A percentile compares a stretch with the other conserved stretches of the same genome.
Evolutionary conservation across 805 yeast species (phyloP).

Genomic region (Candida easanensis): DNA sequence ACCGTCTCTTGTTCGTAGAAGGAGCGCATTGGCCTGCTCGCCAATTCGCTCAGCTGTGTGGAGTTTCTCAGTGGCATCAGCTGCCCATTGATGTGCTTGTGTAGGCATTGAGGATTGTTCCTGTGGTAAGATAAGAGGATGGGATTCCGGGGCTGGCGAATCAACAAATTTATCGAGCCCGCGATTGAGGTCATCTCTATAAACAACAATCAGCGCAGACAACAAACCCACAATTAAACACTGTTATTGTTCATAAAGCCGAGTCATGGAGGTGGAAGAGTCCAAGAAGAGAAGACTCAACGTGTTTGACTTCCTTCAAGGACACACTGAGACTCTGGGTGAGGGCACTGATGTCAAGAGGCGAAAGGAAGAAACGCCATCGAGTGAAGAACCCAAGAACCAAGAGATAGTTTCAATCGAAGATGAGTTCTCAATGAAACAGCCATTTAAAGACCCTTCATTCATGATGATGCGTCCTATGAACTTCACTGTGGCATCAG

Average conservation of each 20-base stretch:
- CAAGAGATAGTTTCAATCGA: neutral
- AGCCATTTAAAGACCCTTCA: neutral
- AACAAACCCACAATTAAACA: no score
- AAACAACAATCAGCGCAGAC: neutral
- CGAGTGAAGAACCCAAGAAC: neutral
- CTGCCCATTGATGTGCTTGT: constrained; percentile 31
- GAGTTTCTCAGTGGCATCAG: constrained; percentile 47
- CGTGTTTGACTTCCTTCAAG: constrained; percentile 17
- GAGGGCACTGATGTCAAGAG: constrained; percentile 19
- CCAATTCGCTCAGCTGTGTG: constrained; percentile 50
- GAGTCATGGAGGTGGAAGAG: constrained; percentile 4
- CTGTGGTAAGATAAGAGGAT: neutral
- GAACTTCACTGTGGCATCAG: constrained; percentile 2
- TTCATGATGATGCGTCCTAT: constrained; percentile 1
- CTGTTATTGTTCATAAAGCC: no score
- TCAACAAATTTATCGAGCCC: constrained; percentile 3
- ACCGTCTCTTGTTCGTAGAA: constrained; percentile 35
- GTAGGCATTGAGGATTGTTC: neutral
- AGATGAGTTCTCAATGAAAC: neutral
- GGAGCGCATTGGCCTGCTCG: constrained; percentile 43
- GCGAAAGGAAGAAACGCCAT: constrained; percentile 9
- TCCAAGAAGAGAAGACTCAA: constrained; percentile 12
- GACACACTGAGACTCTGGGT: constrained; percentile 10
- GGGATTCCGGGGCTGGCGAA: no score
- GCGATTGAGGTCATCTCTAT: neutral